phyloP scores from a whole-genome alignment of 495 filamentous ascomycete species.

The Neurospora tetraspora region DNA sequence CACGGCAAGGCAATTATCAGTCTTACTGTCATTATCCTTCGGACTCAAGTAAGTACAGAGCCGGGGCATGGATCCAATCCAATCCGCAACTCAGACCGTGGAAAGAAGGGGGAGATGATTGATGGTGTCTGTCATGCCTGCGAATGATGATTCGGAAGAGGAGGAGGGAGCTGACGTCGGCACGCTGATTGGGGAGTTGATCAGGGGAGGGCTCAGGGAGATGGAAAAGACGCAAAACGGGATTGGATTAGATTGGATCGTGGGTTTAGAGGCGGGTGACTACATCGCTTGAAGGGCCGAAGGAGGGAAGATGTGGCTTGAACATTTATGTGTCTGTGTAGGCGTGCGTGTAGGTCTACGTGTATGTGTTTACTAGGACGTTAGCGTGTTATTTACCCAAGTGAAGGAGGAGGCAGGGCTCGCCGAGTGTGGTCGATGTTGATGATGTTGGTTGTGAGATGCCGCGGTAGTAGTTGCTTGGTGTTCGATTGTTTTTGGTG shows the following conservation, averaged over 20 bases:
- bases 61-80: background rate
- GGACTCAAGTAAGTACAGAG: background rate
- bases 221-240: background rate
- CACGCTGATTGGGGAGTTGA: background rate
- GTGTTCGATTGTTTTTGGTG: background rate
- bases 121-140: background rate
- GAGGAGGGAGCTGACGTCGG: background rate
- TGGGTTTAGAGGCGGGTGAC: background rate
- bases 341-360: background rate
- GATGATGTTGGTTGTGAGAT: constrained; percentile 29
- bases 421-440: background rate
- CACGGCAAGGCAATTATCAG: background rate
- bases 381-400: background rate
- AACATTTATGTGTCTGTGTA: background rate
- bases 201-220: background rate
- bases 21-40: background rate
- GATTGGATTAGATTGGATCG: background rate
- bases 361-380: background rate
- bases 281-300: background rate
- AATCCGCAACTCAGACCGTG: background rate
- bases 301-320: background rate
- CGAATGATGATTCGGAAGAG: background rate
- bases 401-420: background rate
- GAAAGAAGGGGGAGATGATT: background rate
- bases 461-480: background rate